A percentile compares a stretch with the other conserved stretches of the same genome.
Evolutionary conservation across 139 green algal genomes (phyloP).

Genomic region (Coccomyxa sp.): DNA sequence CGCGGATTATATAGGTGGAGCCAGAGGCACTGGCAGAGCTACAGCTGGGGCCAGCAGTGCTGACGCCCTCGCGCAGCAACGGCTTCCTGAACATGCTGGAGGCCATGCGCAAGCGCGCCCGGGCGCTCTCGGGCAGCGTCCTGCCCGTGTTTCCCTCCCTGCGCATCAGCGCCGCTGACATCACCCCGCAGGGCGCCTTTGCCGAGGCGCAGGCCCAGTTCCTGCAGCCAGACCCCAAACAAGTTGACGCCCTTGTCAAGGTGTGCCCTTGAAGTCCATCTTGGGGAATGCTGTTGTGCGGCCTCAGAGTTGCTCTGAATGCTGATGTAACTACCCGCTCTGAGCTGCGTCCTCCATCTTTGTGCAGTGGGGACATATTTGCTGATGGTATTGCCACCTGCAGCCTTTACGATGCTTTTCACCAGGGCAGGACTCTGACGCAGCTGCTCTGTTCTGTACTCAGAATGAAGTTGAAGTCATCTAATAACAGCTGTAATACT

Average conservation of each 20-base stretch:
- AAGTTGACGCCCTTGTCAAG: constrained; percentile 39
- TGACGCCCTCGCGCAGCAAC: constrained; percentile 65
- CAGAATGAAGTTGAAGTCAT: no score
- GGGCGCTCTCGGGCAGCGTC: constrained; percentile 33
- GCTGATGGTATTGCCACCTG: no score
- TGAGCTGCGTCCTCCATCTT: background rate
- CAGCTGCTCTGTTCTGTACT: no score
- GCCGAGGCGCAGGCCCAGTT: constrained; percentile 78
- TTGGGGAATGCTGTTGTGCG: no score
- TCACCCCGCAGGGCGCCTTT: constrained; percentile 69
- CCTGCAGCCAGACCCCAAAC: constrained; percentile 40
- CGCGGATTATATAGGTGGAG: no score
- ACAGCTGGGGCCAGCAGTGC: constrained; percentile 39
- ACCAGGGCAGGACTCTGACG: no score
- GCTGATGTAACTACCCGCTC: no score
- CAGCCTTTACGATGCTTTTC: no score
- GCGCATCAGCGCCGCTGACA: constrained; percentile 49
- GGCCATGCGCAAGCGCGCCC: constrained; percentile 53
- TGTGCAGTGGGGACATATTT: no score
- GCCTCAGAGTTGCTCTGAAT: no score
- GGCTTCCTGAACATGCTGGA: constrained; percentile 86
- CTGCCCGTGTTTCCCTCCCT: constrained; percentile 86
- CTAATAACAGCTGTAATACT: no score
- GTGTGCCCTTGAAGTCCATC: no score
- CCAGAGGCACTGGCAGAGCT: constrained; percentile 25